Conservation (phyloP, 208 protist genomes). For the Trypanosoma scelopori region DNA sequence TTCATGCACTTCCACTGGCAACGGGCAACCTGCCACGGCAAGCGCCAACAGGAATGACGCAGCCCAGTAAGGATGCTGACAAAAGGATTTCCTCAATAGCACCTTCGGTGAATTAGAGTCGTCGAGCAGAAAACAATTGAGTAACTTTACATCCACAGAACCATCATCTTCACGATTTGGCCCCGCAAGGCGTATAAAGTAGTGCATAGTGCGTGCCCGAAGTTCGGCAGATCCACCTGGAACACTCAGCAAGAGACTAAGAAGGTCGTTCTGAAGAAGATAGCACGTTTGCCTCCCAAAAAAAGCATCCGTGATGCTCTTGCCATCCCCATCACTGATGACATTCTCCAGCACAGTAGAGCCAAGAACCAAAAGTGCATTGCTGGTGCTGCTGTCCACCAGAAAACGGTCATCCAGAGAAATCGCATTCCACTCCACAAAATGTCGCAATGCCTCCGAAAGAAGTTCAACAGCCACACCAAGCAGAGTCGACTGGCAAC, state of each 20-base stretch:
- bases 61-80: conserved; percentile 22
- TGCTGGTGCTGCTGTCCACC: conserved; percentile 2
- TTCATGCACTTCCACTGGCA: conserved; percentile 9
- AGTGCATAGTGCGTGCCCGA: conserved; percentile 9
- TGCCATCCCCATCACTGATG: background rate
- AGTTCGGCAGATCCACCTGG: background rate
- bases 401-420: background rate
- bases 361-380: conserved; percentile 13
- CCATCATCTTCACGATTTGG: conserved; percentile 6
- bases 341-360: conserved; percentile 9
- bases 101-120: conserved; percentile 10
- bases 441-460: conserved; percentile 20
- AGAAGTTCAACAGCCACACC: conserved; percentile 17
- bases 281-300: conserved; percentile 7
- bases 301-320: background rate
- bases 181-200: conserved; percentile 17
- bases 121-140: conserved; percentile 7
- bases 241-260: conserved; percentile 17
- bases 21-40: conserved; percentile 10
- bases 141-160: background rate
- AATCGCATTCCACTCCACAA: background rate
- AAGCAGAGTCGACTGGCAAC: conserved; percentile 2
- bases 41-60: conserved; percentile 27
- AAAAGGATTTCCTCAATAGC: conserved; percentile 18
- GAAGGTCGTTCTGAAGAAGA: conserved; percentile 21